Percentiles rank a stretch among this genome's conserved stretches.
Evolutionary conservation across 371 early-diverging fungal species (phyloP).

Genomic region (Chytridium lagenaria): DNA sequence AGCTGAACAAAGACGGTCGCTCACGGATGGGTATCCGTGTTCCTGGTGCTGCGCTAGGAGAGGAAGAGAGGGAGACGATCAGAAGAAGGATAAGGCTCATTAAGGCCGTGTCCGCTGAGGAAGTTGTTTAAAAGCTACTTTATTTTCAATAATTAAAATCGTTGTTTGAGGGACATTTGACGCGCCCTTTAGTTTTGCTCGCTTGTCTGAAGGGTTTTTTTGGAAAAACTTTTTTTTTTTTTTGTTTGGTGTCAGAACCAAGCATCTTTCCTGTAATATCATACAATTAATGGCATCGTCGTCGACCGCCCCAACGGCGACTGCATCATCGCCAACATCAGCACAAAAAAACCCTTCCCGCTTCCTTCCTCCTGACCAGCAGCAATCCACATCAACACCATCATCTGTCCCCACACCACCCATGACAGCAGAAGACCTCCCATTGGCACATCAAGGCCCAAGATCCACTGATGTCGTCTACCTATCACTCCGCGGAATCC

Average conservation of each 20-base stretch:
- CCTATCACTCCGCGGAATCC: conserved; percentile 6
- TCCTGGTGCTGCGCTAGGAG: conserved; percentile 26
- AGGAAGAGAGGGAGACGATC: conserved; percentile 33
- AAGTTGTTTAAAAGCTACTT: no score
- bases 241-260: no score
- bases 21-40: conserved; percentile 30
- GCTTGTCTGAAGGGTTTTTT: no score
- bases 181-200: no score
- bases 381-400: neutral
- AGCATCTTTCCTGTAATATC: no score
- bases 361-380: neutral
- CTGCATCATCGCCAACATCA: no score
- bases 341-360: neutral
- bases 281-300: no score
- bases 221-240: no score
- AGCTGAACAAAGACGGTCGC: conserved; percentile 29
- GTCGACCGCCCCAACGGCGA: no score
- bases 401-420: neutral
- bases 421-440: neutral
- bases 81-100: conserved; percentile 35
- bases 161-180: no score
- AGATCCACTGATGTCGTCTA: conserved; percentile 14
- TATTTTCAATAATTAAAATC: no score
- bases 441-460: neutral
- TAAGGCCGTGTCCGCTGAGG: conserved; percentile 36